Evolutionary conservation across 805 yeast species (phyloP).

Genomic region (Candida koratica): DNA sequence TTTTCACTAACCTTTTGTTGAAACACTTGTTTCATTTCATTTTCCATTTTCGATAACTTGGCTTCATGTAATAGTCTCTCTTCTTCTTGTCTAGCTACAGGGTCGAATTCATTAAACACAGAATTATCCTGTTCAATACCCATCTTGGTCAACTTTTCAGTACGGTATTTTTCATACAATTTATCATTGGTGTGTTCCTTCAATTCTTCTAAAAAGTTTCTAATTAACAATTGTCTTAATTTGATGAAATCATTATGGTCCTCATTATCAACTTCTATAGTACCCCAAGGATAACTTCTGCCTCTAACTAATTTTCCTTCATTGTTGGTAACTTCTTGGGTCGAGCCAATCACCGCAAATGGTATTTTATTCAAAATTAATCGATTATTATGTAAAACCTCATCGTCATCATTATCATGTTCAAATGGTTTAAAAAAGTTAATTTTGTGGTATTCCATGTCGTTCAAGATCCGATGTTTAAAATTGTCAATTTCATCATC

Average conservation of each 20-base stretch:
- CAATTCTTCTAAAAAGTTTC: slow-evolving; percentile 90
- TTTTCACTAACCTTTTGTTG: slow-evolving; percentile 94
- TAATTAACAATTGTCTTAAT: slow-evolving; percentile 81
- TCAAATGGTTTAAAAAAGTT: slow-evolving; percentile 69
- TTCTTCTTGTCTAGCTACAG: slow-evolving; percentile 86
- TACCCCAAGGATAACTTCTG: slow-evolving; percentile 95
- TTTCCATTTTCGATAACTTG: slow-evolving; percentile 87
- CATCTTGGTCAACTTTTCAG: slow-evolving; percentile 69
- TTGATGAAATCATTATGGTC: slow-evolving; percentile 88
- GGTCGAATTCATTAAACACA: slow-evolving; percentile 95
- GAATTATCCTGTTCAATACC: slow-evolving; percentile 90
- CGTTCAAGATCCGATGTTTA: slow-evolving; percentile 74
- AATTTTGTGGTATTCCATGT: slow-evolving; percentile 70
- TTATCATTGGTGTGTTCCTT: slow-evolving; percentile 75
- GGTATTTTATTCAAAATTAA: slow-evolving; percentile 74
- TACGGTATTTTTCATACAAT: slow-evolving; percentile 85
- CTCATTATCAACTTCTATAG: slow-evolving; percentile 92
- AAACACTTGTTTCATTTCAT: slow-evolving; percentile 94
- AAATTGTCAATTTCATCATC: slow-evolving; percentile 77
- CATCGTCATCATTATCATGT: slow-evolving; percentile 83
- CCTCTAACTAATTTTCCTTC: slow-evolving; percentile 87
- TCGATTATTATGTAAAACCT: slow-evolving; percentile 60
- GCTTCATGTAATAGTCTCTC: slow-evolving; percentile 92
- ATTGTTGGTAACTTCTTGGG: slow-evolving; percentile 57
- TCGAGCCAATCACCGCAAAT: slow-evolving; percentile 92